Conservation (phyloP, 2,329 filamentous ascomycete species). For the Penicillium sp. region DNA sequence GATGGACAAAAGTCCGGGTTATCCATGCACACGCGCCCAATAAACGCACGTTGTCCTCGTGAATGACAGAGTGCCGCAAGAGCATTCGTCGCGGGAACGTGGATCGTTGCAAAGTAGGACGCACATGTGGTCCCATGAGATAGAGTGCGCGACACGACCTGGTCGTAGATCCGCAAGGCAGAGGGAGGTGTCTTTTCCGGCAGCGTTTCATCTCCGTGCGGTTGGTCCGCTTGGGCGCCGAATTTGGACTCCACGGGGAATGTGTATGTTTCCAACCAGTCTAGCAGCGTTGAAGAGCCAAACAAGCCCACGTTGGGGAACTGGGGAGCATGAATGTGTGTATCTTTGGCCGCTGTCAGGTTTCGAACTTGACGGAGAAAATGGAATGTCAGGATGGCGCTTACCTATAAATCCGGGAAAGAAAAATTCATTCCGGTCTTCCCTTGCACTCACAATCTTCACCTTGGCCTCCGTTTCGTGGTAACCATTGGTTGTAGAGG, state of each 20-base stretch:
- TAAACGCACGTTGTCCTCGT: constrained; percentile 78
- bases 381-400: constrained; percentile 2
- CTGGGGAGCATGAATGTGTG: constrained; percentile 90
- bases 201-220: constrained; percentile 7
- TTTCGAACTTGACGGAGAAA: neutral
- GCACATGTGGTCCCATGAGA: constrained; percentile 89
- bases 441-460: constrained; percentile 34
- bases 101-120: constrained; percentile 88
- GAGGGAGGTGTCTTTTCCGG: constrained; percentile 21
- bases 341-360: constrained; percentile 54
- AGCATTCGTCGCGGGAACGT: constrained; percentile 83
- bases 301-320: constrained; percentile 94
- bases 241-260: constrained; percentile 87
- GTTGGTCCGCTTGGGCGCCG: constrained; percentile 25
- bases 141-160: constrained; percentile 72
- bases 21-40: constrained; percentile 97
- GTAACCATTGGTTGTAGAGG: constrained; percentile 9
- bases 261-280: constrained; percentile 92
- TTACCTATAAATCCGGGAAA: constrained; percentile 46
- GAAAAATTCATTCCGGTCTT: constrained; percentile 39
- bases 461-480: constrained; percentile 19
- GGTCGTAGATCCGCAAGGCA: constrained; percentile 58
- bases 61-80: constrained; percentile 76
- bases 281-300: constrained; percentile 82
- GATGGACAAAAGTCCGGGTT: constrained; percentile 57